phyloP scores from a whole-genome alignment of 2,329 filamentous ascomycete genomes.

The Botryotinia globosa region DNA sequence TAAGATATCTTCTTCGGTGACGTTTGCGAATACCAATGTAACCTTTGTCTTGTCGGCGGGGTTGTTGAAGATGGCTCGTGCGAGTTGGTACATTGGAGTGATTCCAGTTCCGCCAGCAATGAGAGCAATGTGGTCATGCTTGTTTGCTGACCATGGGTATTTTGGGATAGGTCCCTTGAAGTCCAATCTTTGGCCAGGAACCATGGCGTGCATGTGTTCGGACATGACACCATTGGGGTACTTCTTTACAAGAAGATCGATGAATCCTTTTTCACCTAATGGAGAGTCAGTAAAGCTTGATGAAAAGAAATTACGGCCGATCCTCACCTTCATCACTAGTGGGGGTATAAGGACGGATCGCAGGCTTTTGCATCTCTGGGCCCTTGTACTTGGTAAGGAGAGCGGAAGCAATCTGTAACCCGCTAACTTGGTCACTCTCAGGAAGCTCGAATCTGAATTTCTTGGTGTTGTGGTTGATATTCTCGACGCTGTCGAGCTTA shows the following conservation, averaged over 20 bases:
- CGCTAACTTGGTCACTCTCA: constrained; percentile 79
- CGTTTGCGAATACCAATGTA: constrained; percentile 89
- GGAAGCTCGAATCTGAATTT: constrained; percentile 83
- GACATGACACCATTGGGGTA: constrained; percentile 94
- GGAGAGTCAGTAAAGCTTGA: constrained; percentile 23
- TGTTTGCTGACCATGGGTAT: constrained; percentile 86
- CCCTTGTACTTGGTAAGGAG: constrained; percentile 90
- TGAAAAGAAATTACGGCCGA: not conserved
- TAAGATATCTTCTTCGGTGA: constrained; percentile 86
- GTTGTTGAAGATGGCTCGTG: constrained; percentile 90
- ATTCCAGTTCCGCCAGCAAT: constrained; percentile 96
- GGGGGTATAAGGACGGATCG: constrained; percentile 90
- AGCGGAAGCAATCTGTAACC: constrained; percentile 78
- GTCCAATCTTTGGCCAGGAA: constrained; percentile 75
- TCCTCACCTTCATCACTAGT: constrained; percentile 74
- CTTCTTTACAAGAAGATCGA: constrained; percentile 89
- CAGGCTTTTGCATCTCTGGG: constrained; percentile 76
- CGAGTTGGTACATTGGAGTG: constrained; percentile 96
- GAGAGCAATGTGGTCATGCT: constrained; percentile 83
- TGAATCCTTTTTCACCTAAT: constrained; percentile 68
- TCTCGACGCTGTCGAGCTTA: constrained; percentile 73
- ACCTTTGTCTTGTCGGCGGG: constrained; percentile 97
- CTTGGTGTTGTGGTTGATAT: constrained; percentile 94
- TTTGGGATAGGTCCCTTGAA: constrained; percentile 97
- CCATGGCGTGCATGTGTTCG: constrained; percentile 79